Percentiles rank a stretch among this genome's conserved stretches.
phyloP scores from a whole-genome alignment of 345 rosid species.

The Orychophragmus violaceus region DNA sequence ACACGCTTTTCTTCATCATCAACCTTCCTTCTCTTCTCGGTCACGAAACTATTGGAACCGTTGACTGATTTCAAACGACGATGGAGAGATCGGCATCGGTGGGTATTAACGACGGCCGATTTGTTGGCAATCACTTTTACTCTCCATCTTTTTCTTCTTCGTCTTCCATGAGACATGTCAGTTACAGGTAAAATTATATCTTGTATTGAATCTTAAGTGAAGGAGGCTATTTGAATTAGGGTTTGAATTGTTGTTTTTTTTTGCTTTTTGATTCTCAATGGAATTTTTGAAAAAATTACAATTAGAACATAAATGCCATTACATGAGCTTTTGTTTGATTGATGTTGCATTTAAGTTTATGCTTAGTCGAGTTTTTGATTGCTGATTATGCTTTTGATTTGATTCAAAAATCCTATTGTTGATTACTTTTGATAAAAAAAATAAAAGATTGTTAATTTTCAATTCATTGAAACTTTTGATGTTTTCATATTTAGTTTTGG shows the following conservation, averaged over 20 bases:
- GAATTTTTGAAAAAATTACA: neutral
- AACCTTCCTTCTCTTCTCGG: neutral
- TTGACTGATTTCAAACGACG: neutral
- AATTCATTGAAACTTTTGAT: too few species aligned
- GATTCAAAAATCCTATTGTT: too few species aligned
- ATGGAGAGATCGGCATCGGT: slow-evolving; percentile 32
- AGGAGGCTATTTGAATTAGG: neutral
- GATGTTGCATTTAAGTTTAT: neutral
- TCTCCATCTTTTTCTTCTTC: slow-evolving; percentile 22
- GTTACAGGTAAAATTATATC: slow-evolving; percentile 9
- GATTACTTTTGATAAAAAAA: too few species aligned
- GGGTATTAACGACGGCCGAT: slow-evolving; percentile 25
- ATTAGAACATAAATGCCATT: neutral
- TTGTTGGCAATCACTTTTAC: slow-evolving; percentile 15
- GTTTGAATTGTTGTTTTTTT: neutral
- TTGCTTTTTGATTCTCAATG: neutral
- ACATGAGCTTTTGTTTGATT: neutral
- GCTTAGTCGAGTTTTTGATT: neutral
- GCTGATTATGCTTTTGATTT: neutral
- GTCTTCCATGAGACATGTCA: slow-evolving; percentile 30
- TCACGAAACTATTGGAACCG: neutral
- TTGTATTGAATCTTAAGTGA: neutral
- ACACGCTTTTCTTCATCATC: neutral
- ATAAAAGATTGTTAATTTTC: too few species aligned
- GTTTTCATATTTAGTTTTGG: too few species aligned